Percentiles rank a stretch among this genome's conserved stretches.
Evolutionary conservation across 306 rosid species (phyloP).

Genomic region (Pterocarpus santalinus): DNA sequence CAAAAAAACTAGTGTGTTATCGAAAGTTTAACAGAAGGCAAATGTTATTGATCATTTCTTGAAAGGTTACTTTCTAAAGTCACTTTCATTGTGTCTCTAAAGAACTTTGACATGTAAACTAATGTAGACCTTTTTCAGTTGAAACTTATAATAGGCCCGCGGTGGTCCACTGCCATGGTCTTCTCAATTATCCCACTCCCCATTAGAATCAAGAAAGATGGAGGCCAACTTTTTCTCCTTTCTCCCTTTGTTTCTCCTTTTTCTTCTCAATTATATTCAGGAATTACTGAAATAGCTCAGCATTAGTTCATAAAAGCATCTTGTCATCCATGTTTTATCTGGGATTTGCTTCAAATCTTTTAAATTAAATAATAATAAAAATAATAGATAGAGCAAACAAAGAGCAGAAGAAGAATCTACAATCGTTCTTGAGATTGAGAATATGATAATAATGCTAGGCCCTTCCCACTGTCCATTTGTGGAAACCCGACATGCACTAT

Average conservation of each 20-base stretch:
- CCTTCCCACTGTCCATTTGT: slow-evolving; percentile 53
- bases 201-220: slow-evolving; percentile 47
- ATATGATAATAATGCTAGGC: slow-evolving; percentile 43
- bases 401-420: slow-evolving; percentile 40
- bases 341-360: slow-evolving; percentile 24
- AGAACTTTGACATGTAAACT: slow-evolving; percentile 43
- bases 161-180: slow-evolving; percentile 53
- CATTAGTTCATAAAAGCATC: slow-evolving; percentile 31
- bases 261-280: slow-evolving; percentile 39
- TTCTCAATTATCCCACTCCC: slow-evolving; percentile 47
- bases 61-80: slow-evolving; percentile 44
- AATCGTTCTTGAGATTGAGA: slow-evolving; percentile 30
- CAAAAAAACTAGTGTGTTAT: slow-evolving; percentile 43
- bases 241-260: slow-evolving; percentile 36
- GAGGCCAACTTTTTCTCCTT: slow-evolving; percentile 45
- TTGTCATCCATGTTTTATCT: slow-evolving; percentile 6
- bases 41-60: slow-evolving; percentile 43
- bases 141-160: slow-evolving; percentile 44
- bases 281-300: slow-evolving; percentile 31
- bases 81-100: slow-evolving; percentile 46
- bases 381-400: neutral
- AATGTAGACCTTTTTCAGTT: slow-evolving; percentile 26
- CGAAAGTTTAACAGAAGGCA: slow-evolving; percentile 35
- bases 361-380: slow-evolving; percentile 7
- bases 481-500: slow-evolving; percentile 57